Conservation (phyloP, 805 yeast species). For the Diddensiella transvaalensis region DNA sequence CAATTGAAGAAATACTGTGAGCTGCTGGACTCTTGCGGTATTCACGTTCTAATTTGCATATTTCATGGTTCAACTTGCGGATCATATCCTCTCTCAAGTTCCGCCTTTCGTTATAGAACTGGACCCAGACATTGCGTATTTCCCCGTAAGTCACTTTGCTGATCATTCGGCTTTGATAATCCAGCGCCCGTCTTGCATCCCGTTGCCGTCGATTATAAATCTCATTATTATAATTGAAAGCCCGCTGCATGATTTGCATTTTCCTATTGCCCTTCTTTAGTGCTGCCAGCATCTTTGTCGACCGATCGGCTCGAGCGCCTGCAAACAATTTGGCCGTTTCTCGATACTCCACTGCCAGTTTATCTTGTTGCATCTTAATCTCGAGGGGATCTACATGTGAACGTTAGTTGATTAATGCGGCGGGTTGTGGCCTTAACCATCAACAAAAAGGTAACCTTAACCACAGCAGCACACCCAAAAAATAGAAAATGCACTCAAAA, state of each 20-base stretch:
- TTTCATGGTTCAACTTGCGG: conserved; percentile 19
- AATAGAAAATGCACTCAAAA: neutral
- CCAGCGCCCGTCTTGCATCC: conserved; percentile 13
- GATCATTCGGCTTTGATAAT: conserved; percentile 24
- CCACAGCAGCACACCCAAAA: neutral
- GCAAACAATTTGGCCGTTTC: conserved; percentile 23
- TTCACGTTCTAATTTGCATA: conserved; percentile 28
- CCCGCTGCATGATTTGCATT: conserved; percentile 15
- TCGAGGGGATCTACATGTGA: conserved; percentile 17
- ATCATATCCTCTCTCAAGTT: conserved; percentile 27
- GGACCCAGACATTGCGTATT: conserved; percentile 29
- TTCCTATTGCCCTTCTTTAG: conserved; percentile 22
- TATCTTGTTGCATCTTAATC: conserved; percentile 21
- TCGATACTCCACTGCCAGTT: conserved; percentile 21
- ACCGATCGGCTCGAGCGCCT: conserved; percentile 19
- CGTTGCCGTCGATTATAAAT: conserved; percentile 10
- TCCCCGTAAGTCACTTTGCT: conserved; percentile 23
- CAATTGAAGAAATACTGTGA: conserved; percentile 16
- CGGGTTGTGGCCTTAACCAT: too few relatives aligned
- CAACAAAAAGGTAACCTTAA: too few relatives aligned
- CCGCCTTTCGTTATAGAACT: conserved; percentile 27
- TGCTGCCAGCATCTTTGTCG: conserved; percentile 21
- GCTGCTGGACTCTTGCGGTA: conserved; percentile 15
- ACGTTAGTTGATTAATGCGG: neutral
- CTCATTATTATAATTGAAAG: conserved; percentile 15